These are phyloP conservation scores for Cordyceps fumosorosea DNA, from an alignment of 2,329 filamentous ascomycete genomes.

Conservation along the genomic window DNA sequence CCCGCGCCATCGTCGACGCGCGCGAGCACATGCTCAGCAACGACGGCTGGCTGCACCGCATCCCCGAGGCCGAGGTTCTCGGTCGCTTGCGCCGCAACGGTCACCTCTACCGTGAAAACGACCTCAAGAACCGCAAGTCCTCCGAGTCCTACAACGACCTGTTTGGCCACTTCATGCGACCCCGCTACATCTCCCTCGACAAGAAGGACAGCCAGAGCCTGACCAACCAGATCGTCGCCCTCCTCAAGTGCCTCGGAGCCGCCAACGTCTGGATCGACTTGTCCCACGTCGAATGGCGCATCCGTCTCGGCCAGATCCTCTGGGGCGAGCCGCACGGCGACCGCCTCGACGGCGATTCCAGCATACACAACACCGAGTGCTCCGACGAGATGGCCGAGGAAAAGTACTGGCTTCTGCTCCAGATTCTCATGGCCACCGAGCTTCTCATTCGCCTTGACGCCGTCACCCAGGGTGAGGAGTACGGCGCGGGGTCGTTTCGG, in stretches of 20 bases:
- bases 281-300: slow-evolving; percentile 67
- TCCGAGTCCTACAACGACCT: slow-evolving; percentile 57
- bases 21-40: slow-evolving; percentile 50
- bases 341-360: slow-evolving; percentile 45
- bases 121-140: slow-evolving; percentile 43
- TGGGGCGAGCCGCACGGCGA: slow-evolving; percentile 54
- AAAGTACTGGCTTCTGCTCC: slow-evolving; percentile 60
- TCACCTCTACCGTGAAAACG: slow-evolving; percentile 47
- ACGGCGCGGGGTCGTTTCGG: slow-evolving; percentile 43
- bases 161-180: slow-evolving; percentile 53
- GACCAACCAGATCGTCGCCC: slow-evolving; percentile 61
- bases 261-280: slow-evolving; percentile 70
- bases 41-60: slow-evolving; percentile 46
- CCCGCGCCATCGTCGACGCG: slow-evolving; percentile 48
- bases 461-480: slow-evolving; percentile 54
- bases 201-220: slow-evolving; percentile 55
- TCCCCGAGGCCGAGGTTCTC: slow-evolving; percentile 52
- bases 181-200: slow-evolving; percentile 49
- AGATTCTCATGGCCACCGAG: slow-evolving; percentile 59
- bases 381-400: slow-evolving; percentile 51
- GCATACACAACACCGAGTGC: slow-evolving; percentile 41
- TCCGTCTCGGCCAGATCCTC: slow-evolving; percentile 64
- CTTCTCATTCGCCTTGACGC: slow-evolving; percentile 58
- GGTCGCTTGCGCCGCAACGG: slow-evolving; percentile 53
- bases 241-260: slow-evolving; percentile 58